Conservation (phyloP, 176 grass and related monocot genomes). For the Pontederia crassipes region DNA sequence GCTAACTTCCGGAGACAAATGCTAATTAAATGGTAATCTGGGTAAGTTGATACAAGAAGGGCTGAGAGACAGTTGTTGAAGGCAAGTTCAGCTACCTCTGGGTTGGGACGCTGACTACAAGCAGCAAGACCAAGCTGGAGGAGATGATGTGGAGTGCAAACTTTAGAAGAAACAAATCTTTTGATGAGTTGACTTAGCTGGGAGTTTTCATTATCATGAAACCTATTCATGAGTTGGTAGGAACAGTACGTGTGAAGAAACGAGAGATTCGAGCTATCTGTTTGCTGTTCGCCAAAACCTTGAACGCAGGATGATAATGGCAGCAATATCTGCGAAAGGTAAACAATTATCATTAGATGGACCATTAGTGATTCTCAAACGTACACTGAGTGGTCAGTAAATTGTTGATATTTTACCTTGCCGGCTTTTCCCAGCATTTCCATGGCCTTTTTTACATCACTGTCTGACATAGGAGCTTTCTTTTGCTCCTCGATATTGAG, state of each 20-base stretch:
- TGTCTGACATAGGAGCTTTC: constrained; percentile 38
- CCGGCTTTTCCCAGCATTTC: constrained; percentile 76
- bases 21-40: constrained; percentile 64
- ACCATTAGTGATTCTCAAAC: not conserved
- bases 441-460: constrained; percentile 62
- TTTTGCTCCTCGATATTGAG: constrained; percentile 48
- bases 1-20: constrained; percentile 51
- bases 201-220: constrained; percentile 20
- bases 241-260: constrained; percentile 54
- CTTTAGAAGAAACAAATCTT: constrained; percentile 60
- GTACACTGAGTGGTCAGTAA: not conserved
- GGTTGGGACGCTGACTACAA: constrained; percentile 42
- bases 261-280: constrained; percentile 22
- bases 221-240: constrained; percentile 58
- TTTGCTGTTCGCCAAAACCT: constrained; percentile 32
- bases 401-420: constrained; percentile 44
- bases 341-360: not conserved
- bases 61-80: constrained; percentile 49
- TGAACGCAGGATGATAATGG: constrained; percentile 29
- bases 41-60: constrained; percentile 49
- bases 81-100: constrained; percentile 56
- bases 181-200: constrained; percentile 74
- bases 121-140: constrained; percentile 46
- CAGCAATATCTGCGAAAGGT: constrained; percentile 34
- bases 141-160: constrained; percentile 47